A percentile compares a stretch with the other conserved stretches of the same genome.
Evolutionary conservation across 2,329 filamentous ascomycete species (phyloP).

Genomic region (Orbilia quercus): DNA sequence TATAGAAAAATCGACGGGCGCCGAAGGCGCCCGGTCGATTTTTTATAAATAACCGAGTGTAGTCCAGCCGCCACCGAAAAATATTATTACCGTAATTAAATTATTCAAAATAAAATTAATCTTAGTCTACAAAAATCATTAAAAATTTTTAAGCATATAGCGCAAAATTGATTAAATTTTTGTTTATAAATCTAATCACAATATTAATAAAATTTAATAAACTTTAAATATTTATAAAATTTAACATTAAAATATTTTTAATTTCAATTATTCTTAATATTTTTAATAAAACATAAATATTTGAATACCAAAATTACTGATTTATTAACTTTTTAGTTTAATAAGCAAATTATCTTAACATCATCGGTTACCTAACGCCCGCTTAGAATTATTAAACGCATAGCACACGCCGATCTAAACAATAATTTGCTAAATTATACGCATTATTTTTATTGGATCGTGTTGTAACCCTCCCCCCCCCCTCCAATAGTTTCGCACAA

Average conservation of each 20-base stretch:
- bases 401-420: conserved; percentile 14
- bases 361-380: conserved; percentile 14
- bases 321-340: conserved; percentile 27
- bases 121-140: conserved; percentile 25
- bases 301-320: conserved; percentile 27
- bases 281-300: conserved; percentile 32
- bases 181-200: conserved; percentile 28
- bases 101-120: conserved; percentile 27
- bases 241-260: conserved; percentile 34
- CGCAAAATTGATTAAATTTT: conserved; percentile 32
- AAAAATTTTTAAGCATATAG: conserved; percentile 31
- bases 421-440: conserved; percentile 40
- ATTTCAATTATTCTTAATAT: conserved; percentile 24
- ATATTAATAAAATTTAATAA: conserved; percentile 27
- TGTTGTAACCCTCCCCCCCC: conserved; percentile 8
- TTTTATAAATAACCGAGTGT: too few species aligned
- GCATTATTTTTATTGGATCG: conserved; percentile 28
- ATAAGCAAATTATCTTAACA: conserved; percentile 26
- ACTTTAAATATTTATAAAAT: conserved; percentile 36
- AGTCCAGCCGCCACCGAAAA: neutral
- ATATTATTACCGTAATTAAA: conserved; percentile 18
- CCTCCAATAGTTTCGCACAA: conserved; percentile 14
- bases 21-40: too few species aligned
- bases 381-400: conserved; percentile 13
- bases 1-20: conserved; percentile 6